Conservation (phyloP, 1,284 basidiomycete genomes). For the Lentinula novae-zelandiae region DNA sequence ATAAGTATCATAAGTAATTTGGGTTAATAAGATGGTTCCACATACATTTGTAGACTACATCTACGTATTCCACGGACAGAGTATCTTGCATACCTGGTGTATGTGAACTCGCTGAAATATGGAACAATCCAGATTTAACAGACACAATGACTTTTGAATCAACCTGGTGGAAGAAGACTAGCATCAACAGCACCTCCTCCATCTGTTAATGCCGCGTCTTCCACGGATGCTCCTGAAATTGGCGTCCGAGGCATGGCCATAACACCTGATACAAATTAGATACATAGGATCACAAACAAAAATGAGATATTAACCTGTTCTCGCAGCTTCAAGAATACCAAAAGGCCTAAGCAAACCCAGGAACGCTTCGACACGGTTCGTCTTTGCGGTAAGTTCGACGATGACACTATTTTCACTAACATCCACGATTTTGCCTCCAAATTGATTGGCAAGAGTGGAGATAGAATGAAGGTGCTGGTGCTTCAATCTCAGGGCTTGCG, state of each 20-base stretch:
- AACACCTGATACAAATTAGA: conserved; percentile 50
- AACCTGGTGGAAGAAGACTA: conserved; percentile 88
- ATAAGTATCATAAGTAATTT: background rate
- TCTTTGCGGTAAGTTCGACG: conserved; percentile 94
- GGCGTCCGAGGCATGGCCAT: conserved; percentile 98
- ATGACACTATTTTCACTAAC: conserved; percentile 93
- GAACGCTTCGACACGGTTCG: conserved; percentile 89
- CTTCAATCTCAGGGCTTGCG: conserved; percentile 85
- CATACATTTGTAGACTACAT: background rate
- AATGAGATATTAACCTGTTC: conserved; percentile 65
- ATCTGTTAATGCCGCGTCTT: conserved; percentile 34
- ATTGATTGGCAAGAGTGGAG: conserved; percentile 82
- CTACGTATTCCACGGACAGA: background rate
- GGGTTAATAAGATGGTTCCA: conserved; percentile 9
- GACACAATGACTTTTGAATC: background rate
- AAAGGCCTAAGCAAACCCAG: conserved; percentile 91
- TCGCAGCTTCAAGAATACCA: conserved; percentile 90
- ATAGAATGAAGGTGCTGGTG: conserved; percentile 89
- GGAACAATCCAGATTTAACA: background rate
- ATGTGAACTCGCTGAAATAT: background rate
- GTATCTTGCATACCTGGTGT: conserved; percentile 6
- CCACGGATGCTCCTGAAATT: conserved; percentile 66
- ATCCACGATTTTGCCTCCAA: conserved; percentile 92
- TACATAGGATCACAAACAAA: background rate
- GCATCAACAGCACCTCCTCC: conserved; percentile 70